Base-by-base conservation (phyloP, 75 land plant genomes). In the Picea glauca region DNA sequence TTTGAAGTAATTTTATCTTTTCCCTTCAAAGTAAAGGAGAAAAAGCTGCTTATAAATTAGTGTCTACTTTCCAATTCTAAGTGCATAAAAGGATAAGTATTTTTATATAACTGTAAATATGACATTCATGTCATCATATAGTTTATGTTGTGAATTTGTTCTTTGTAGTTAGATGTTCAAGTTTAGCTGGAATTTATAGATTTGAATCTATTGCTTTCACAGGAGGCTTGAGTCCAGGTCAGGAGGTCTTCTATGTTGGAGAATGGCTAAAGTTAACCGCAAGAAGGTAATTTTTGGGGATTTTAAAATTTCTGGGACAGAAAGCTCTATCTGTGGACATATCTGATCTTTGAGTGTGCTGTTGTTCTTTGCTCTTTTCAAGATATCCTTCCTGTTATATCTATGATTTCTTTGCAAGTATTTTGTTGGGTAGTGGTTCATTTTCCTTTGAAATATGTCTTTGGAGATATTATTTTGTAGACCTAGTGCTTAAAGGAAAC, bases 161-260 rank as follows among this genome's bases (percentile, higher is more conserved):
- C 20, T 0, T 35, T 17, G 17, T 20, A 9, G 50, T 1, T 40
- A 9, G 73, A 65, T 6, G 26, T 32, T 40, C 20, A 18, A 40
- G 20, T 18, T 9, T 12, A 43, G 32, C n/a, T 26, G 76, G n/a
- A 57, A 23, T 11, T 14, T 75, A 14, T 17, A 21, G 60, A 56
- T 31, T 75, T 75, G 76, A 17, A 4, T 33, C 12, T 60, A 38
- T 77, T 77, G 31, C 54, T 33, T 58, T 62, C 64, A 46, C 83
- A 93, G 95, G 89, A 88, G 89, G 84, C 70, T 93, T 57, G 95
- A 93, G 80, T 82, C 95, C 12, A 85, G 84, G 76, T 90, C 95
- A 62, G 84, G 93, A 81, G 83, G 86, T 74, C 82, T 87, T 56
- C 79, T 87, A 50, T 93, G 95, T 75, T 93, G 95, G 95, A 90